These are phyloP conservation scores for Orobanche coerulescens DNA, from an alignment of 257 asterid species.

Conservation along the genomic window DNA sequence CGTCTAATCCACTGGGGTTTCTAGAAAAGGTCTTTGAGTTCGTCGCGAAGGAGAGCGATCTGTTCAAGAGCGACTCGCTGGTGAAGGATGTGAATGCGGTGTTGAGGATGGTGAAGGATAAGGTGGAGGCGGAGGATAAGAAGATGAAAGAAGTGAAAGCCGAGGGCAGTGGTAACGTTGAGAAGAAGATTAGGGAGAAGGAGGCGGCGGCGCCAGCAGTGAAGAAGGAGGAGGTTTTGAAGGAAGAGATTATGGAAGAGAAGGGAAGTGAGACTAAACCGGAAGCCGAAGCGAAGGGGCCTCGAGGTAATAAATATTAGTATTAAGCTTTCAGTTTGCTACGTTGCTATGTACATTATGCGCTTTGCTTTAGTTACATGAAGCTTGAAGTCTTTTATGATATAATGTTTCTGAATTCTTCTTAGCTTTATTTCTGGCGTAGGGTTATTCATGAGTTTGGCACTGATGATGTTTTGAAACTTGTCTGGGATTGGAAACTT, in stretches of 20 bases:
- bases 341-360: too few species aligned
- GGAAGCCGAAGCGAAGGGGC: constrained; percentile 41
- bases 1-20: constrained; percentile 66
- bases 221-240: constrained; percentile 3
- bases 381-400: background rate
- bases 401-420: background rate
- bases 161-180: constrained; percentile 7
- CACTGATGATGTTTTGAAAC: background rate
- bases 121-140: constrained; percentile 36
- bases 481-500: background rate
- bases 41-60: constrained; percentile 63
- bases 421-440: background rate
- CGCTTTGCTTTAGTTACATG: background rate
- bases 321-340: too few species aligned
- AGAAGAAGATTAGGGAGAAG: constrained; percentile 20
- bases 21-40: constrained; percentile 56
- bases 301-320: constrained; percentile 44
- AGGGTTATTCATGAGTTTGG: background rate
- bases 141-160: constrained; percentile 28
- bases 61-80: constrained; percentile 65
- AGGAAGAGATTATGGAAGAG: constrained; percentile 17
- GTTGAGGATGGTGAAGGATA: constrained; percentile 55
- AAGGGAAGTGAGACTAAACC: constrained; percentile 11
- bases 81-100: constrained; percentile 66
- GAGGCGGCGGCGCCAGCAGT: constrained; percentile 3